Conservation (phyloP, 768 basidiomycete species). For the Lactifluus volemus region DNA sequence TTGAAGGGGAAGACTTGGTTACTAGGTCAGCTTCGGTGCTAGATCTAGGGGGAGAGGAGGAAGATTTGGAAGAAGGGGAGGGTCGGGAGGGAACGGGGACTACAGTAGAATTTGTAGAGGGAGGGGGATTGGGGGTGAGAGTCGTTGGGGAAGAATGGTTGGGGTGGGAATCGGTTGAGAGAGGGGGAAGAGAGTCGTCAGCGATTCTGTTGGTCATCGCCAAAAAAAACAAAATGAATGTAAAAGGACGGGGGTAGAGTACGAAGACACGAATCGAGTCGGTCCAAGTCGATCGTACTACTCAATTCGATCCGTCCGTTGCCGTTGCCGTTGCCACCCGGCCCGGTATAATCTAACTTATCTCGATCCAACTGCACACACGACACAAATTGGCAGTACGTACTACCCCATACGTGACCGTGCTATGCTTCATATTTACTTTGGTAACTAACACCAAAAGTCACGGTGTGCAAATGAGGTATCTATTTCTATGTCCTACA, state of each 20-base stretch:
- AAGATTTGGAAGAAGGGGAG: constrained; percentile 15
- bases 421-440: too few species aligned
- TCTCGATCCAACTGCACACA: too few species aligned
- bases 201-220: constrained; percentile 2
- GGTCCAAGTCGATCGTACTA: too few species aligned
- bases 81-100: constrained; percentile 5
- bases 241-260: neutral
- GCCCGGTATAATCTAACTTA: too few species aligned
- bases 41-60: constrained; percentile 17
- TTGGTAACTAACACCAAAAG: too few species aligned
- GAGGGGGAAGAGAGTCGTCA: constrained; percentile 1
- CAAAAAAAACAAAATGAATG: neutral
- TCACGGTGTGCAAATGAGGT: too few species aligned
- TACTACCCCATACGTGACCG: neutral
- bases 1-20: constrained; percentile 7
- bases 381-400: neutral
- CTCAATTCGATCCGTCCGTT: too few species aligned
- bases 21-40: constrained; percentile 15
- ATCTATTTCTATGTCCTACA: too few species aligned
- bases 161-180: neutral
- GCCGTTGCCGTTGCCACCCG: too few species aligned
- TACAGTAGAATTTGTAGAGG: constrained; percentile 11
- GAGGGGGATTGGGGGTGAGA: neutral
- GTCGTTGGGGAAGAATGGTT: neutral
- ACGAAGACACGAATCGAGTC: too few species aligned